Evolutionary conservation across 2,329 filamentous ascomycete species (phyloP).

Genomic region (Geosmithia putterillii): DNA sequence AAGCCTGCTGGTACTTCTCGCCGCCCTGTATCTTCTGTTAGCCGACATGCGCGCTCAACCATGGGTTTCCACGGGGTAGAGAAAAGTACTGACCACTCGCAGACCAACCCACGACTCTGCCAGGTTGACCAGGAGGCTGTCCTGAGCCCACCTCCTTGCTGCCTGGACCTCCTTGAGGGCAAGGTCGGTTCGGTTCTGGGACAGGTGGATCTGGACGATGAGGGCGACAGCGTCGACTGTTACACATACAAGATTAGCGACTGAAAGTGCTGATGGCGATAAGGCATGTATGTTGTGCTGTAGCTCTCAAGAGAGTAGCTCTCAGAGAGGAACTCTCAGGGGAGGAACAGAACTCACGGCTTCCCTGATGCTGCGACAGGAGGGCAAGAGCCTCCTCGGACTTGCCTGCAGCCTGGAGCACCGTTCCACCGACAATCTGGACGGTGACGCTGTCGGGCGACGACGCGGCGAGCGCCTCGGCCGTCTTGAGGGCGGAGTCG

Average conservation of each 20-base stretch:
- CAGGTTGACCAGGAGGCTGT: constrained; percentile 84
- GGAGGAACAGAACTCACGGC: constrained; percentile 40
- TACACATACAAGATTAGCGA: too few species aligned
- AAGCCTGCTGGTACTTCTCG: constrained; percentile 90
- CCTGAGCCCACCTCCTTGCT: constrained; percentile 88
- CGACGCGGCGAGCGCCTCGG: constrained; percentile 55
- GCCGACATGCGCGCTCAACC: constrained; percentile 2
- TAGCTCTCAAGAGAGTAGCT: too few species aligned
- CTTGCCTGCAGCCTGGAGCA: constrained; percentile 69
- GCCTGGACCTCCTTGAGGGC: constrained; percentile 79
- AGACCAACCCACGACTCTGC: constrained; percentile 93
- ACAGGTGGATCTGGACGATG: constrained; percentile 83
- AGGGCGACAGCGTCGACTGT: constrained; percentile 69
- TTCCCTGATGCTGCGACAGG: constrained; percentile 74
- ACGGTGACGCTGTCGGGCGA: constrained; percentile 65
- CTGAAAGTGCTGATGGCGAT: too few species aligned
- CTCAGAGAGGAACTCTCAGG: not conserved
- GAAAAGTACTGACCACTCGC: constrained; percentile 51
- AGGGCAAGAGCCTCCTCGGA: constrained; percentile 76
- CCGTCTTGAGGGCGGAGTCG: constrained; percentile 47
- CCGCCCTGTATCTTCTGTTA: constrained; percentile 53
- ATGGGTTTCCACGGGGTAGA: not conserved
- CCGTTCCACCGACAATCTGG: constrained; percentile 69
- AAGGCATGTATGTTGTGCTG: too few species aligned
- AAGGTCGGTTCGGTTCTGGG: constrained; percentile 83